Percentiles rank a stretch among this genome's conserved stretches.
These are phyloP conservation scores for Phytophthora tentaculata DNA, from an alignment of 352 stramenopile genomes.

Conservation along the genomic window DNA sequence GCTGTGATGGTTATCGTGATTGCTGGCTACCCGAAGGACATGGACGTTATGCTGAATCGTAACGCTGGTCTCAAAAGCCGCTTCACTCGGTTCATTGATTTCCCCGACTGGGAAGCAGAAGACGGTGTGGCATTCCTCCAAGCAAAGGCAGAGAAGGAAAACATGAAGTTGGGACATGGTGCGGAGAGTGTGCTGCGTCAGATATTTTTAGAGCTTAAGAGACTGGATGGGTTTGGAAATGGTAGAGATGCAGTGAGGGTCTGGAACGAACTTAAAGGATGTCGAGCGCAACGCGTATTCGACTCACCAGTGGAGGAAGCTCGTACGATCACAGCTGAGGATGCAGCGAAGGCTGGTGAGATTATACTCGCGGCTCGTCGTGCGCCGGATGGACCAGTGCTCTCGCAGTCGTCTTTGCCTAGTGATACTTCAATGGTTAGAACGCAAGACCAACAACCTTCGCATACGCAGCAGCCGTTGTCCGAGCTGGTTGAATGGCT, in stretches of 20 bases:
- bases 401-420: slow-evolving; percentile 31
- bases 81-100: slow-evolving; percentile 91
- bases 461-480: neutral
- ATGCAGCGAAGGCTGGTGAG: slow-evolving; percentile 48
- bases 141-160: slow-evolving; percentile 46
- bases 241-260: slow-evolving; percentile 73
- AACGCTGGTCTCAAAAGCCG: slow-evolving; percentile 93
- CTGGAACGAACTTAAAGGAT: slow-evolving; percentile 70
- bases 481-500: slow-evolving; percentile 12
- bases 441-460: slow-evolving; percentile 15
- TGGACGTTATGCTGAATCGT: slow-evolving; percentile 90
- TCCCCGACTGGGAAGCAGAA: slow-evolving; percentile 85
- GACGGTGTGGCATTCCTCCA: slow-evolving; percentile 80
- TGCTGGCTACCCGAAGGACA: slow-evolving; percentile 89
- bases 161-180: slow-evolving; percentile 43
- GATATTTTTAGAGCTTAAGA: slow-evolving; percentile 50
- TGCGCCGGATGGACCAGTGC: slow-evolving; percentile 30
- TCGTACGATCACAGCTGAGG: slow-evolving; percentile 47
- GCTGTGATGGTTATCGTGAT: slow-evolving; percentile 91
- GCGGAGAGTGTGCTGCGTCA: slow-evolving; percentile 33
- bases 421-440: neutral
- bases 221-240: slow-evolving; percentile 72
- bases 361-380: slow-evolving; percentile 47
- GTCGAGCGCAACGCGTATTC: slow-evolving; percentile 66
- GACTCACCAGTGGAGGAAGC: slow-evolving; percentile 42